Base-by-base conservation (phyloP, 768 basidiomycete genomes). In the Leccinum pellstonianum region DNA sequence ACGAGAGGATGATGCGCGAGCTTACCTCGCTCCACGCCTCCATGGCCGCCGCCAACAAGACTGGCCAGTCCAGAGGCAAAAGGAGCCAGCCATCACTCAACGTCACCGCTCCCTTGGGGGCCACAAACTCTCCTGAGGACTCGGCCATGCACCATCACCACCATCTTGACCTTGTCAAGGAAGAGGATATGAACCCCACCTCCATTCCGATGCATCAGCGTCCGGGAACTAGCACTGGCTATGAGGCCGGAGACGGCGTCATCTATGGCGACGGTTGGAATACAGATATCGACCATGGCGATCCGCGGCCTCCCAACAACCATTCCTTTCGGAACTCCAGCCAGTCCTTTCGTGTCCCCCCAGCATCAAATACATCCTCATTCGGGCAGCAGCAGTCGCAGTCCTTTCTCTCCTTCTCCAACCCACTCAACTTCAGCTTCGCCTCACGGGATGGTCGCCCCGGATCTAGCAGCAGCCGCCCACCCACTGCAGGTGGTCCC, bases 1-100 rank as follows among this genome's bases (percentile, higher is more conserved):
- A 95, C 77, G 90, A 92, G 72, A 78, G 83, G 55, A 94, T 93
- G 91, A 94, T 95, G 91, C 86, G 90, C 65, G 89, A 93, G 59
- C 84, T 95, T 62, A 90, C 90, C 52, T 81, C 83, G 5, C 81
- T 95, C 50, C 93, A 95, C 66, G 90, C 91, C 47, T 81, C 80
- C 59, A 93, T 95, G 85, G 86, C 88, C 12, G 79, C 80, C 31
- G 77, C 78, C 54, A 76, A 74, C 66, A 81, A 81, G 67, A 66
- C 71, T 38, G 69, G 74, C 58, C 69, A 70, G 59, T 2, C 73
- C 2, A 75, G 80, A 21, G 73, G 70, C 41, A 80, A 82, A 61
- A 73, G 81, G 48, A 65, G 65, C n/a, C 71, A 75, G 57, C 54
- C 70, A 5, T 33, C 72, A 8, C 46, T 65, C 55, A 60, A 29